Conservation (phyloP, 1,284 basidiomycete species). For the Termitomyces sp. region DNA sequence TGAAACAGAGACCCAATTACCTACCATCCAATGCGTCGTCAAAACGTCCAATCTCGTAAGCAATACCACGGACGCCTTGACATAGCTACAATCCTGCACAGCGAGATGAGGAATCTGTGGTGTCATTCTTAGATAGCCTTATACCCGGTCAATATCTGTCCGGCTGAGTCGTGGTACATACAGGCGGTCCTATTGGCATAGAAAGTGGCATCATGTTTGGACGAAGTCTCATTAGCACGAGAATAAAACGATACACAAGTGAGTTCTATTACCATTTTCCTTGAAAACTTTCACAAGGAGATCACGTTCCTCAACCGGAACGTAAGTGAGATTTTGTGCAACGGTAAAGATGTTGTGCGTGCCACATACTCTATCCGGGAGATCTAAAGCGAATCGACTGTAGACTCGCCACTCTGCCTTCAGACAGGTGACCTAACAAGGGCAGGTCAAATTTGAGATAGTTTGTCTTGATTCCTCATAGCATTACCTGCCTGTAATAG, state of each 20-base stretch:
- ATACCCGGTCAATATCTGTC: not conserved
- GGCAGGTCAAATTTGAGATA: not conserved
- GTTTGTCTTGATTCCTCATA: not conserved
- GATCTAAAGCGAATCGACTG: not conserved
- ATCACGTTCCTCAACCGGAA: slow-evolving; percentile 59
- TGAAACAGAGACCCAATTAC: slow-evolving; percentile 27
- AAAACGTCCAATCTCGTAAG: slow-evolving; percentile 72
- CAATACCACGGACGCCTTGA: slow-evolving; percentile 90
- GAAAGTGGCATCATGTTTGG: slow-evolving; percentile 88
- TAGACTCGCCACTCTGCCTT: not conserved
- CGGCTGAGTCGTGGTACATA: slow-evolving; percentile 30
- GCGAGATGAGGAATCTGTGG: slow-evolving; percentile 82
- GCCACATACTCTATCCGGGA: not conserved
- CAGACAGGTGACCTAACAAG: not conserved
- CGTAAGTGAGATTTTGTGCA: not conserved
- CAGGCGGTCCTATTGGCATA: slow-evolving; percentile 98
- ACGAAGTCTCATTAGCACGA: slow-evolving; percentile 82
- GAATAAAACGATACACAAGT: slow-evolving; percentile 85
- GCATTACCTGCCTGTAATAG: not conserved
- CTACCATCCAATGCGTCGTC: slow-evolving; percentile 74
- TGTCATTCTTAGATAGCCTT: slow-evolving; percentile 88
- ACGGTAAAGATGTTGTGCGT: too few relatives aligned
- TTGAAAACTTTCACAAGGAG: slow-evolving; percentile 80
- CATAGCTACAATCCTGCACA: slow-evolving; percentile 90
- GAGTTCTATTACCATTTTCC: slow-evolving; percentile 81